Percentiles rank a stretch among this genome's conserved stretches.
Evolutionary conservation across 2,329 filamentous ascomycete genomes (phyloP).

Genomic region (Talaromyces islandicus): DNA sequence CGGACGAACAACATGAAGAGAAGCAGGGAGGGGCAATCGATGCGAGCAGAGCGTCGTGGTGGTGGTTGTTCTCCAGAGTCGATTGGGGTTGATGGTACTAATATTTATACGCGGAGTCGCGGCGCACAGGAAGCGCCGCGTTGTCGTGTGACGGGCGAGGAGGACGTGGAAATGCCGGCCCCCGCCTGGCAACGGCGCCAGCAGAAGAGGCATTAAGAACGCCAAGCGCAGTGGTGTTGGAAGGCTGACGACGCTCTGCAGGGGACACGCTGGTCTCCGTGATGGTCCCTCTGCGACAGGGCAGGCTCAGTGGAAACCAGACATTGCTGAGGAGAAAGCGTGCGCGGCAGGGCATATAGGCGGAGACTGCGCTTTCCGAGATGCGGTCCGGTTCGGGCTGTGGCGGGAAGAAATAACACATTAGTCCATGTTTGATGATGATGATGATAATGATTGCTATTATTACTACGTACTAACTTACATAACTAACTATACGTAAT

Average conservation of each 20-base stretch:
- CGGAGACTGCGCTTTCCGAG: background rate
- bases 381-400: background rate
- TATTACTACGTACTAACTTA: too few species aligned
- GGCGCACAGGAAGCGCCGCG: background rate
- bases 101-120: background rate
- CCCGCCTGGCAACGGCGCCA: conserved; percentile 7
- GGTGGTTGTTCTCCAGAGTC: background rate
- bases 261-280: background rate
- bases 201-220: conserved; percentile 9
- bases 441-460: too few species aligned
- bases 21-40: background rate
- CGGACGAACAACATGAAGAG: conserved; percentile 14
- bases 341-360: background rate
- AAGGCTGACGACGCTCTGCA: background rate
- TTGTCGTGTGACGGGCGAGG: background rate
- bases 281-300: background rate
- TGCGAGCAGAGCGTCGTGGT: background rate
- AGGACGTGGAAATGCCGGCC: conserved; percentile 7
- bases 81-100: background rate
- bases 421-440: too few species aligned
- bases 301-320: background rate
- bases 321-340: background rate
- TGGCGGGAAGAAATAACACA: background rate
- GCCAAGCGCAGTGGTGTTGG: background rate
- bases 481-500: too few species aligned